A percentile compares a stretch with the other conserved stretches of the same genome.
These are phyloP conservation scores for Coemansia sp. DNA, from an alignment of 192 early-diverging fungal genomes.

Conservation along the genomic window DNA sequence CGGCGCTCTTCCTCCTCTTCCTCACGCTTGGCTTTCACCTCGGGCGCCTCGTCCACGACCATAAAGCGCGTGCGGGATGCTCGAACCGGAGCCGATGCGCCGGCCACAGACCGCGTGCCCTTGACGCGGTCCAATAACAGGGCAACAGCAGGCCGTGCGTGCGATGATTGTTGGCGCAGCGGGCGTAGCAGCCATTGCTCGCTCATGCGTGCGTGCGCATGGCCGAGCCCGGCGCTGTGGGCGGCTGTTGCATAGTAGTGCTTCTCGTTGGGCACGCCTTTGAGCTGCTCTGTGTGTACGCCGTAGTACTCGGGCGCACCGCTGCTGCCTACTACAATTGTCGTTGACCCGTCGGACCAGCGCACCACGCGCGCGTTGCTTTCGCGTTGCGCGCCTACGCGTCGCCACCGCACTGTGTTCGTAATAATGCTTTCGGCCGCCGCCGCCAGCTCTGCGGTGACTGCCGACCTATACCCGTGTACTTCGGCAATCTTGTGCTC, in stretches of 20 bases:
- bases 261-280: constrained; percentile 18
- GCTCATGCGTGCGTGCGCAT: constrained; percentile 43
- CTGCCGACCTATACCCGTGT: constrained; percentile 34
- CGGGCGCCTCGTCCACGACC: constrained; percentile 45
- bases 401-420: constrained; percentile 52
- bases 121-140: constrained; percentile 17
- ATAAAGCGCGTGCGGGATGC: constrained; percentile 42
- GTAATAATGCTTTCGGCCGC: constrained; percentile 45
- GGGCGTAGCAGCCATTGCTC: constrained; percentile 43
- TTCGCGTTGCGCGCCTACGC: constrained; percentile 20
- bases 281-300: constrained; percentile 30
- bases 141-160: constrained; percentile 24
- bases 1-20: constrained; percentile 42
- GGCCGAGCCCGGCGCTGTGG: constrained; percentile 33
- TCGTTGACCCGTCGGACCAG: constrained; percentile 54
- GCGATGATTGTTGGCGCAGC: constrained; percentile 27
- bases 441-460: constrained; percentile 34
- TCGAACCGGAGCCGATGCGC: constrained; percentile 1
- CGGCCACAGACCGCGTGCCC: background rate
- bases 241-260: constrained; percentile 32
- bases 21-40: constrained; percentile 34
- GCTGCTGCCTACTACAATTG: constrained; percentile 36
- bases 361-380: constrained; percentile 54
- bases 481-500: constrained; percentile 36
- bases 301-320: constrained; percentile 26